Base-by-base conservation (phyloP, 306 rosid genomes). In the Carpinus viminea region DNA sequence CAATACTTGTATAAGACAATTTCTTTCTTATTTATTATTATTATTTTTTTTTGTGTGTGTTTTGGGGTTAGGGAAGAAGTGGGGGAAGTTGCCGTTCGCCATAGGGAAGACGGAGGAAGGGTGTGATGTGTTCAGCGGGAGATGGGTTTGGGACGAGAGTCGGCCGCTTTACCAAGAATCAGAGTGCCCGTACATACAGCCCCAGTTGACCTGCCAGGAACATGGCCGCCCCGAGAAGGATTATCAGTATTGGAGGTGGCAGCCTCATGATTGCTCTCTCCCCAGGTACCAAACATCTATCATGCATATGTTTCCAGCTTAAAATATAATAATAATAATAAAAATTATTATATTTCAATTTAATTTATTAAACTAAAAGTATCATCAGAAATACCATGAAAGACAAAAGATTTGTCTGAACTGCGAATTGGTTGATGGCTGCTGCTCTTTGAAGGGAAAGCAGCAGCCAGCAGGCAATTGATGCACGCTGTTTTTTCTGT, bases 151-250 rank as follows among this genome's bases (percentile, higher is more conserved):
- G 74, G 99, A 95, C 83, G 93, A 91, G 76, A 85, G 11, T 73
- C 76, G 93, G 15, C 97, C 99, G 10, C 82, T 87, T 20, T 95
- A 95, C 72, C 89, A 93, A 75, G 99, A 95, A 82, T 87, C 94
- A 20, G 99, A 93, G 0, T 95, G 99, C 86, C 99, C 99, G 50
- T 95, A 95, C 86, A 95, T 95, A 28, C 99, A 93, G 71, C 99
- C 99, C 0, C 99, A 93, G 79, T 76, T 95, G 81, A 95, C 98
- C 12, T 95, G 99, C 79, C 95, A 88, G 70, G 79, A 87, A 61
- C 98, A 90, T 9, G 99, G 98, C 8, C 88, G 99, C 7, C 98
- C 98, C 0, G 98, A 95, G 13, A 88, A 68, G 82, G 90, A 80
- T 12, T 93, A 89, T 50, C 97, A 85, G 74, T 57, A 90, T 45